Evolutionary conservation across 208 protist species (phyloP).

Genomic region (Acanthamoeba castellanii): DNA sequence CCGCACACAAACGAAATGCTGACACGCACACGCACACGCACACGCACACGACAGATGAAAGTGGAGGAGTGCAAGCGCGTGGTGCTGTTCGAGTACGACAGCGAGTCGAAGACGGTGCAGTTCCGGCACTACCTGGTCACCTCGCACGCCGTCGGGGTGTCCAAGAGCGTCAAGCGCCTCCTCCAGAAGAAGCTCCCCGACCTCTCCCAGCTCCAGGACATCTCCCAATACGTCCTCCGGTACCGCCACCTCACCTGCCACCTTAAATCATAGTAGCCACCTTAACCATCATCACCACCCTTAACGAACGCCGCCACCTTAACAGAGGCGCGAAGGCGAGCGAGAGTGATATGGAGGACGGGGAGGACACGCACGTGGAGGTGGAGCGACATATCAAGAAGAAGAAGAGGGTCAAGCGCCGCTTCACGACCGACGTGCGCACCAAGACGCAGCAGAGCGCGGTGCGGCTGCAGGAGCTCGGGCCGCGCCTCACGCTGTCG

Average conservation of each 20-base stretch:
- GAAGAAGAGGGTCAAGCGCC: conserved; percentile 36
- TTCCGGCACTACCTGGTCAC: conserved; percentile 89
- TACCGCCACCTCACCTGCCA: neutral
- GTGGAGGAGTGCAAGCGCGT: conserved; percentile 85
- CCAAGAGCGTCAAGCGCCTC: conserved; percentile 78
- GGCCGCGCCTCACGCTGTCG: conserved; percentile 86
- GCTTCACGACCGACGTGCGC: conserved; percentile 50
- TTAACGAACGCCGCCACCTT: neutral
- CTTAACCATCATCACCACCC: neutral
- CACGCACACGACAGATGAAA: conserved; percentile 76
- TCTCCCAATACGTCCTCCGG: conserved; percentile 86
- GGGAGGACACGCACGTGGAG: conserved; percentile 76
- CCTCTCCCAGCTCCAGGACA: conserved; percentile 84
- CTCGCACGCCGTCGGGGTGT: conserved; percentile 35
- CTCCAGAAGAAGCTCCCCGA: conserved; percentile 83
- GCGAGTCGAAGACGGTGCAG: conserved; percentile 81
- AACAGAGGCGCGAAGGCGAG: conserved; percentile 36
- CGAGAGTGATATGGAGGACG: conserved; percentile 87
- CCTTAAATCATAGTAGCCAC: neutral
- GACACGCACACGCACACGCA: too few species aligned
- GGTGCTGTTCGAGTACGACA: conserved; percentile 88
- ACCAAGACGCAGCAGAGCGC: conserved; percentile 72
- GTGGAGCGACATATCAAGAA: conserved; percentile 1
- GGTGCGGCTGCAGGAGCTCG: conserved; percentile 82
- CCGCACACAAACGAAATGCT: too few species aligned